Conservation (phyloP, 1,284 basidiomycete genomes). For the Cutaneotrichosporon daszewskae region DNA sequence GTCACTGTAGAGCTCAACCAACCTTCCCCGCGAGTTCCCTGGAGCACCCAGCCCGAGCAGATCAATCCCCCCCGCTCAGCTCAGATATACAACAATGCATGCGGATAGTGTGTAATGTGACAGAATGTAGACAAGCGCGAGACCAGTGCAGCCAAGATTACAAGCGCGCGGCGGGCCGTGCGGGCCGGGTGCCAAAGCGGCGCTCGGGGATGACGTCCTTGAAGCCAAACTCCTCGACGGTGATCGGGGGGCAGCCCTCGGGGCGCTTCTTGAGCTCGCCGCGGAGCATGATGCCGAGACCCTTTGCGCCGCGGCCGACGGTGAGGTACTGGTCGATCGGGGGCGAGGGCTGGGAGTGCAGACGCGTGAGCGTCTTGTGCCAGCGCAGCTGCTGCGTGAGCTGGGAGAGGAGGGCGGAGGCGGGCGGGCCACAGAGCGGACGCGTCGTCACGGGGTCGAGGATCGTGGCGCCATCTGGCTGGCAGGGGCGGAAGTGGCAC, state of each 20-base stretch:
- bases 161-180: no score
- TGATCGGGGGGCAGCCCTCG: slow-evolving; percentile 24
- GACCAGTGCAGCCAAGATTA: no score
- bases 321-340: slow-evolving; percentile 36
- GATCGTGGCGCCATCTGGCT: slow-evolving; percentile 26
- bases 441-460: slow-evolving; percentile 44
- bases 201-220: slow-evolving; percentile 20
- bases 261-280: slow-evolving; percentile 37
- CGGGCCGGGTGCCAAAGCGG: no score
- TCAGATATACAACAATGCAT: no score
- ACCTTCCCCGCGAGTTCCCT: no score
- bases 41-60: no score
- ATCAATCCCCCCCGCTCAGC: no score
- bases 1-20: no score
- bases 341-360: slow-evolving; percentile 29
- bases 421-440: slow-evolving; percentile 33
- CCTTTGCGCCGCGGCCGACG: slow-evolving; percentile 44
- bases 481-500: slow-evolving; percentile 26
- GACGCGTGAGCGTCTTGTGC: slow-evolving; percentile 42
- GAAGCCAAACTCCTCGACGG: slow-evolving; percentile 38
- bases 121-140: no score
- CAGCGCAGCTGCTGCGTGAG: slow-evolving; percentile 43
- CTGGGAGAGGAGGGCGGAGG: slow-evolving; percentile 35
- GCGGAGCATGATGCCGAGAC: slow-evolving; percentile 44
- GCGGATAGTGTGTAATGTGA: no score